Evolutionary conservation across 441 rosid genomes (phyloP).

Genomic region (Metrosideros polymorpha): DNA sequence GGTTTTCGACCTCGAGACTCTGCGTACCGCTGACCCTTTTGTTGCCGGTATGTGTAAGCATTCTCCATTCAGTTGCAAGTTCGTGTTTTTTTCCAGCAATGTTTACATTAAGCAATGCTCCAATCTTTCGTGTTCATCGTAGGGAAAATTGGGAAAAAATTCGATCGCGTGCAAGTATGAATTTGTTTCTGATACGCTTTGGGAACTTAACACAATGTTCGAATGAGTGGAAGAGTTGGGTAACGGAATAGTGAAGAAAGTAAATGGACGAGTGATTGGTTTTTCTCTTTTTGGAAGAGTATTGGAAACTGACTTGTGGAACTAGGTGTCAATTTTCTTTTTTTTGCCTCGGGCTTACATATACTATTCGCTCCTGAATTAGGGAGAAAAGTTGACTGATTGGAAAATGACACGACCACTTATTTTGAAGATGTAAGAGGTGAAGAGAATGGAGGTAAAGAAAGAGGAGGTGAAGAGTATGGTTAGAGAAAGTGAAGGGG

Average conservation of each 20-base stretch:
- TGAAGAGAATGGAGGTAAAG: background rate
- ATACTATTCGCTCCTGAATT: background rate
- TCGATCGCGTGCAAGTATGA: background rate
- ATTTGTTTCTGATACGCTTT: background rate
- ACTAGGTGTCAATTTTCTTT: background rate
- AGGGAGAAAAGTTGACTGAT: background rate
- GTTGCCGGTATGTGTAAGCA: slow-evolving; percentile 46
- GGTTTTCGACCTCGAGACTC: slow-evolving; percentile 48
- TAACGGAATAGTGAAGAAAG: background rate
- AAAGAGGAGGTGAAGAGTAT: background rate
- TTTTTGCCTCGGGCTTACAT: background rate
- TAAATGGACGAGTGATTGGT: background rate
- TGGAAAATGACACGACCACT: background rate
- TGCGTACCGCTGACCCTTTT: slow-evolving; percentile 88
- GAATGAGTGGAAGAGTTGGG: background rate
- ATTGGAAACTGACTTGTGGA: background rate
- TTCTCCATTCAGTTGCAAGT: background rate
- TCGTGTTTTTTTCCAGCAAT: background rate
- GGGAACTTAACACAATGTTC: background rate
- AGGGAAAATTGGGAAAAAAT: background rate
- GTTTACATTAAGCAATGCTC: background rate
- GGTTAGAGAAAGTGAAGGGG: background rate
- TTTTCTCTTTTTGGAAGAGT: background rate
- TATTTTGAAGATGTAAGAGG: background rate
- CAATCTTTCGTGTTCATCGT: background rate